Evolutionary conservation across 2,329 filamentous ascomycete species (phyloP), one percentile per base, ranked within the genome.

Genomic region (Ascochyta rabiei): DNA sequence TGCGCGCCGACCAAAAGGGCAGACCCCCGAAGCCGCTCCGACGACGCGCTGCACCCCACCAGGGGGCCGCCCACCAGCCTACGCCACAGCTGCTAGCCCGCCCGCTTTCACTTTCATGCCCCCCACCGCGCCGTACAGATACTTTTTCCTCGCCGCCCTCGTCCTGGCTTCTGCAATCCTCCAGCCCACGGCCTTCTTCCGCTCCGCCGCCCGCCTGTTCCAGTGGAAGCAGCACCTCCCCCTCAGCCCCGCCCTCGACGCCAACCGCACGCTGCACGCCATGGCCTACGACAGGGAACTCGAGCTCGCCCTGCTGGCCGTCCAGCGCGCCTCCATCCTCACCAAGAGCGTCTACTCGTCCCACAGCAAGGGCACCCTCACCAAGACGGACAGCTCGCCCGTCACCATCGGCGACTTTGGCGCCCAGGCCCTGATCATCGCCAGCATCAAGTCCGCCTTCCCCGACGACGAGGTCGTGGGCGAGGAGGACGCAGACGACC

Each of bases 391-490:
- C 82, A 91, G 91, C 74, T 96, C 93, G 9, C 95, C 95, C 62
- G 95, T 99, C 68, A 99, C 95, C 16, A 95, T 98, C 68, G 95
- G 93, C 75, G 95, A 99, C 80, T 98, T 96, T 76, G 95, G 95
- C 71, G 96, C 95, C 33, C 95, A 99, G 80, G 93, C 95, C 28
- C 86, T 99, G 63, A 96, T 99, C 77, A 96, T 98, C 71, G 84
- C 88, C 53, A 93, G 93, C 24, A 88, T 99, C 64, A 88, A 88
- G 77, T 86, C 90, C 77, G 91, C 89, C 77, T 99, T 99, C 80
- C 95, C 95, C 16, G 73, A 86, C 31, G 95, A 99, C 72, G 89
- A 91, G 75, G 90, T 99, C 60, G 91, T 99, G 37, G 95, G 90
- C 64, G 95, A 99, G 77, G 95, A 99, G 78, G 95, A 99, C 78